Base-by-base conservation (phyloP, 2,329 filamentous ascomycete genomes). In the Colletotrichum trifolii region DNA sequence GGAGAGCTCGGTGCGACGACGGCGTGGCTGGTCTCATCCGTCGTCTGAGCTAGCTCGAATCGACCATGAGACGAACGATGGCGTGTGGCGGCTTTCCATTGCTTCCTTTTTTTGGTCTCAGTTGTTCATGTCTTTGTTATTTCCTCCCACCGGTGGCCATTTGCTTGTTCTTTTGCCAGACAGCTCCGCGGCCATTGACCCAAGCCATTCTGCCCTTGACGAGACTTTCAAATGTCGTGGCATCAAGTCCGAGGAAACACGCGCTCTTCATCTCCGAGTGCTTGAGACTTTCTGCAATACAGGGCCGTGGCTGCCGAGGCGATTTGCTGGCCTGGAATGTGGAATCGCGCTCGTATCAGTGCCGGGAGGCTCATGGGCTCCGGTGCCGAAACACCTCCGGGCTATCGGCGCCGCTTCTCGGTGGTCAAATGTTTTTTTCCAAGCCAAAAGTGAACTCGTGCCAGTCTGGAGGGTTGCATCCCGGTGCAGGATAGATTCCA, bases 61-160 rank as follows among this genome's bases (percentile, higher is more conserved):
- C 36, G 7, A 38, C 54, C 40, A 56, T 52, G 52, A 55, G 57
- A 65, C 58, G 62, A 56, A 52, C 40, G 46, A 43, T 56, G 50
- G 52, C 55, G 34, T 47, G 57, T 39, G 54, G 36, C 50, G 56
- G 49, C 49, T 64, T 60, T 60, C 60, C 55, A 60, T 64, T 60
- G 55, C 60, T 64, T 64, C 60, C 60, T 60, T 60, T 54, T 43
- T 52, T 33, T 17, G 25, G 55, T 35, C n/a, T 45, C 38, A 1
- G 25, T 1, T 25, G 25, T 25, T 1, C 3, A 25, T 60, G 12
- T 45, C 49, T 60, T 49, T 43, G n/a, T 59, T 17, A 25, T 33
- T 12, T 15, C 15, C 34, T 2, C 43, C 11, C 40, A 12, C 8
- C 42, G 38, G 13, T 13, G 13, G 13, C 6, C 7, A 12, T 5